A percentile compares a stretch with the other conserved stretches of the same genome.
Evolutionary conservation across 129 eudicot species (phyloP).

Genomic region (Escallonia rubra): DNA sequence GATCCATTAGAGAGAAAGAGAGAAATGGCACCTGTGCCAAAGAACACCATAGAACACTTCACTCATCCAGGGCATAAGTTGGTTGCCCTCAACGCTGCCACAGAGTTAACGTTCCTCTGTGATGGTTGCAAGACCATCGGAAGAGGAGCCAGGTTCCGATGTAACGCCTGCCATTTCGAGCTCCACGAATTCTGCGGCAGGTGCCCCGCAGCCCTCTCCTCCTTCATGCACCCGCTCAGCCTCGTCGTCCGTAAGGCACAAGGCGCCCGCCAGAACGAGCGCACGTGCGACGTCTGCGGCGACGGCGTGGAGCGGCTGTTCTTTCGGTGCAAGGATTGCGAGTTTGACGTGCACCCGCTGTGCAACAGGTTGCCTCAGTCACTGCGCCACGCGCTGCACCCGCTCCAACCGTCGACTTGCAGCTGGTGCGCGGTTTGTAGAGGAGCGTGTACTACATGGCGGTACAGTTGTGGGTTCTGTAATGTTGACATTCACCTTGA

Average conservation of each 20-base stretch:
- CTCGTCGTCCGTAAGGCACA: slow-evolving; percentile 21
- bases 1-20: background rate
- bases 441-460: slow-evolving; percentile 11
- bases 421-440: slow-evolving; percentile 13
- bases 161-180: slow-evolving; percentile 26
- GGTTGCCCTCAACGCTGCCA: background rate
- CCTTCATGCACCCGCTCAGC: slow-evolving; percentile 23
- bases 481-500: slow-evolving; percentile 12
- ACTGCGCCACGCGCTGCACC: slow-evolving; percentile 16
- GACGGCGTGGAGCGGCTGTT: slow-evolving; percentile 23
- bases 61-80: slow-evolving; percentile 20
- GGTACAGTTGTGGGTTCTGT: slow-evolving; percentile 19
- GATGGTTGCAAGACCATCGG: slow-evolving; percentile 34
- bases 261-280: background rate
- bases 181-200: slow-evolving; percentile 28
- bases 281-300: slow-evolving; percentile 19
- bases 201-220: slow-evolving; percentile 19
- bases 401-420: background rate
- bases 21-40: slow-evolving; percentile 11
- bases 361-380: slow-evolving; percentile 28
- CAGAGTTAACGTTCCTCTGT: slow-evolving; percentile 15
- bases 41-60: slow-evolving; percentile 20
- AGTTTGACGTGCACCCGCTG: slow-evolving; percentile 33
- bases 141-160: slow-evolving; percentile 18
- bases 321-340: slow-evolving; percentile 28